Evolutionary conservation across 2,329 filamentous ascomycete genomes (phyloP).

Genomic region (Phialemonium atrogriseum): DNA sequence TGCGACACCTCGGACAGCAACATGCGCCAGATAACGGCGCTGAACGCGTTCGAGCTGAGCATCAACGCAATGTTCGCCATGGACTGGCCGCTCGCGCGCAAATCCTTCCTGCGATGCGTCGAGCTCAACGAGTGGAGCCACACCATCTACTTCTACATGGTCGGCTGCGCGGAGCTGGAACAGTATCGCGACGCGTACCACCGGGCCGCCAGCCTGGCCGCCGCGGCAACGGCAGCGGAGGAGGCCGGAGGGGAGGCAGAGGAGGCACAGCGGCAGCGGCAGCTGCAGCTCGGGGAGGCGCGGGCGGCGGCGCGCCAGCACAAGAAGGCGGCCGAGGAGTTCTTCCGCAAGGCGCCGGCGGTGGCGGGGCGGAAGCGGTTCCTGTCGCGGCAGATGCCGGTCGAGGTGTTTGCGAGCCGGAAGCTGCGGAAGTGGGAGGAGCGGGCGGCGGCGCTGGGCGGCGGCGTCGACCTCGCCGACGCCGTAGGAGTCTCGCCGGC

Average conservation of each 20-base stretch:
- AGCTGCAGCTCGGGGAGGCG: constrained; percentile 7
- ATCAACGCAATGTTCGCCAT: constrained; percentile 73
- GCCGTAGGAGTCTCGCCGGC: constrained; percentile 73
- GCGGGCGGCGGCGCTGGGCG: constrained; percentile 56
- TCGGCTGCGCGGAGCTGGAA: constrained; percentile 69
- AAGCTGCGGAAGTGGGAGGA: constrained; percentile 87
- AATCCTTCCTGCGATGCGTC: constrained; percentile 65
- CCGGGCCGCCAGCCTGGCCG: constrained; percentile 18
- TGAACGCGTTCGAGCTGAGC: constrained; percentile 78
- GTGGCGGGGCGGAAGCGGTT: constrained; percentile 80
- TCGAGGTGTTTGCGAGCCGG: constrained; percentile 76
- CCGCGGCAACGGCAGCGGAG: too few relatives aligned
- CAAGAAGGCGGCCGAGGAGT: constrained; percentile 58
- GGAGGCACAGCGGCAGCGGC: constrained; percentile 10
- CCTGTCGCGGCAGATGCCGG: constrained; percentile 81
- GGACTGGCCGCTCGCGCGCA: constrained; percentile 64
- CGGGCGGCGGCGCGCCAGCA: constrained; percentile 39
- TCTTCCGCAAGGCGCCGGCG: constrained; percentile 62
- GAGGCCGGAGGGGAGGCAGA: too few relatives aligned
- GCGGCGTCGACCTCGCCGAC: constrained; percentile 66
- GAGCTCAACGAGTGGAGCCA: constrained; percentile 89
- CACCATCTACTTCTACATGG: constrained; percentile 82
- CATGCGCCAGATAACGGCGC: constrained; percentile 80
- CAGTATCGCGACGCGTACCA: constrained; percentile 61
- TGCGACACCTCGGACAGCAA: constrained; percentile 51